phyloP scores from a whole-genome alignment of 1,284 basidiomycete species.

The Cryptococcus floricola region DNA sequence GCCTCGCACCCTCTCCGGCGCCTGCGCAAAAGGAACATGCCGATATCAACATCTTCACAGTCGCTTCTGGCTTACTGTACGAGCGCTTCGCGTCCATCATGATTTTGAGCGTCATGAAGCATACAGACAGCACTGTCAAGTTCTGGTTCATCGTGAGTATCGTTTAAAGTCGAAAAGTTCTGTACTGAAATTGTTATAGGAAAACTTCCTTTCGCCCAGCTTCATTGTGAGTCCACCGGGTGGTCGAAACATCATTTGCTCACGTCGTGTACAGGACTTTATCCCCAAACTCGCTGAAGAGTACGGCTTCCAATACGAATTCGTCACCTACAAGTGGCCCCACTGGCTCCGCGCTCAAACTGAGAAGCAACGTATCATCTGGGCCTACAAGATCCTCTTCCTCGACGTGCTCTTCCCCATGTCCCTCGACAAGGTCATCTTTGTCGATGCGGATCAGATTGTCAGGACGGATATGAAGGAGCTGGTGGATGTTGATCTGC shows the following conservation, averaged over 20 bases:
- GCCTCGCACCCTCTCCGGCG: constrained; percentile 21
- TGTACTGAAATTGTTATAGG: constrained; percentile 17
- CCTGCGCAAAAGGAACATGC: constrained; percentile 52
- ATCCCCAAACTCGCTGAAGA: constrained; percentile 84
- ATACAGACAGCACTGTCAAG: constrained; percentile 89
- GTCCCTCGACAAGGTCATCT: constrained; percentile 96
- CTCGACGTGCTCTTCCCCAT: constrained; percentile 97
- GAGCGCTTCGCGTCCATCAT: constrained; percentile 98
- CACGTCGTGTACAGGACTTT: constrained; percentile 64
- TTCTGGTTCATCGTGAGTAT: constrained; percentile 88
- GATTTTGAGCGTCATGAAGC: constrained; percentile 90
- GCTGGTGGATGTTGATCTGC: constrained; percentile 81
- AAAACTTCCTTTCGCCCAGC: constrained; percentile 96
- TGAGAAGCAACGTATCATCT: constrained; percentile 96
- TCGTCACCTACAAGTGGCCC: constrained; percentile 99
- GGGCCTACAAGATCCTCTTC: constrained; percentile 99
- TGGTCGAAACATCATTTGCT: background rate
- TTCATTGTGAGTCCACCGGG: constrained; percentile 65
- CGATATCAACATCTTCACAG: constrained; percentile 98
- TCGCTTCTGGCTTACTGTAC: constrained; percentile 92
- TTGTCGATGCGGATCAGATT: constrained; percentile 97
- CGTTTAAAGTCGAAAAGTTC: background rate
- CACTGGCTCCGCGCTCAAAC: constrained; percentile 93
- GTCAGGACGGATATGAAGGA: constrained; percentile 93
- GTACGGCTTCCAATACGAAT: constrained; percentile 88